Percentiles rank a stretch among this genome's conserved stretches.
These are phyloP conservation scores for Colletotrichum orbiculare DNA, from an alignment of 2,329 filamentous ascomycete genomes.

Conservation along the genomic window DNA sequence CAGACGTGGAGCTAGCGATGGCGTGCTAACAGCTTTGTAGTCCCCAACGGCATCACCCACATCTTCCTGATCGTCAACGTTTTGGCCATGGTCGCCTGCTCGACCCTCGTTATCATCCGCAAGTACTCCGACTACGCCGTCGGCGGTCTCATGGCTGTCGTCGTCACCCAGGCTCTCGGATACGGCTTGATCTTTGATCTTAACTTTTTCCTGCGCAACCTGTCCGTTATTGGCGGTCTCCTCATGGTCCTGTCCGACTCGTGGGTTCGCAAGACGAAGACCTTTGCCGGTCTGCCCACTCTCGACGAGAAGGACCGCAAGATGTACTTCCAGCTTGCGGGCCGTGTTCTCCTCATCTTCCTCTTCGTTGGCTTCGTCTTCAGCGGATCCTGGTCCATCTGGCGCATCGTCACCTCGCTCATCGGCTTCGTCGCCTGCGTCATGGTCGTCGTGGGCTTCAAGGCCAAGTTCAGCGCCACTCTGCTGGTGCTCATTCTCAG, in stretches of 20 bases:
- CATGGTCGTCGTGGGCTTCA: conserved; percentile 99
- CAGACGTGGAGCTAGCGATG: background rate
- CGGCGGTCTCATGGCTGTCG: conserved; percentile 87
- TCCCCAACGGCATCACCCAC: conserved; percentile 89
- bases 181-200: conserved; percentile 99
- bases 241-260: conserved; percentile 98
- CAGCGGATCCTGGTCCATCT: conserved; percentile 90
- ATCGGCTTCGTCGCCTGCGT: conserved; percentile 91
- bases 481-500: conserved; percentile 95
- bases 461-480: conserved; percentile 98
- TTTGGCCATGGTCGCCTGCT: conserved; percentile 85
- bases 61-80: conserved; percentile 93
- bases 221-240: conserved; percentile 95
- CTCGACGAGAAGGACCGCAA: conserved; percentile 99
- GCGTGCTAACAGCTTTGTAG: conserved; percentile 57
- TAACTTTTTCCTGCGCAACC: conserved; percentile 99
- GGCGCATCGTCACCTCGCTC: conserved; percentile 85
- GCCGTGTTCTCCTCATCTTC: conserved; percentile 95
- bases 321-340: conserved; percentile 99
- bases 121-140: conserved; percentile 96
- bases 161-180: conserved; percentile 91
- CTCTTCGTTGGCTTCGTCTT: conserved; percentile 97
- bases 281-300: conserved; percentile 91
- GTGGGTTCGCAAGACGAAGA: conserved; percentile 97
- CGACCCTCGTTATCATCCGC: conserved; percentile 87